Percentiles rank a stretch among this genome's conserved stretches.
phyloP scores from a whole-genome alignment of 495 filamentous ascomycete genomes.

The Talaromyces ruber region DNA sequence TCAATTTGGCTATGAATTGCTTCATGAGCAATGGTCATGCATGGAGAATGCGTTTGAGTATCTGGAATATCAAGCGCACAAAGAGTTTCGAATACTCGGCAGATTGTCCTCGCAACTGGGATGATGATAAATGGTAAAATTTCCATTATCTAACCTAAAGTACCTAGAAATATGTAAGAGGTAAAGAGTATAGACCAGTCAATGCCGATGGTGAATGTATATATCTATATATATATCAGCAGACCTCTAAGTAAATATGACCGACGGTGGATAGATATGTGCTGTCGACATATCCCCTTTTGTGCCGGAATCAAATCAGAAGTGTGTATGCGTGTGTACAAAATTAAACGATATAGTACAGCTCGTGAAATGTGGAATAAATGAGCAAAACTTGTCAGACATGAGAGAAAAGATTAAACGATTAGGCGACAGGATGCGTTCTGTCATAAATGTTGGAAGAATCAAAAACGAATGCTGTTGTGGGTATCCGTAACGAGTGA shows the following conservation, averaged over 20 bases:
- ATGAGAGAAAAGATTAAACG: neutral
- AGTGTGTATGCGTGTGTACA: neutral
- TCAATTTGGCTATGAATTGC: too few relatives aligned
- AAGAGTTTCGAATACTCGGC: neutral
- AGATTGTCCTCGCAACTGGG: neutral
- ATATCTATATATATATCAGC: neutral
- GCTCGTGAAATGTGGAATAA: neutral
- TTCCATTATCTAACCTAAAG: neutral
- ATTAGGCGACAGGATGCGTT: neutral
- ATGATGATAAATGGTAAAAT: neutral
- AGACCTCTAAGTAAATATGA: neutral
- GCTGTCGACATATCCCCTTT: neutral
- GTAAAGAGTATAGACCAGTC: neutral
- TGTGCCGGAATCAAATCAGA: neutral
- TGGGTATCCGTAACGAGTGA: constrained; percentile 1
- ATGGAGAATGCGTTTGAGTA: too few relatives aligned
- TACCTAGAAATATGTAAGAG: neutral
- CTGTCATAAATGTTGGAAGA: neutral
- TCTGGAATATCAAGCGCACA: too few relatives aligned
- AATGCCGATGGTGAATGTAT: neutral
- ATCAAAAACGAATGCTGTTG: neutral
- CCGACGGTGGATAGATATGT: neutral
- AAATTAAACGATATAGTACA: neutral
- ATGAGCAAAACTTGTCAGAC: neutral
- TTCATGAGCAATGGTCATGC: too few relatives aligned